These are phyloP conservation scores for Zancudomyces culisetae DNA, from an alignment of 371 early-diverging fungal genomes.

Conservation along the genomic window DNA sequence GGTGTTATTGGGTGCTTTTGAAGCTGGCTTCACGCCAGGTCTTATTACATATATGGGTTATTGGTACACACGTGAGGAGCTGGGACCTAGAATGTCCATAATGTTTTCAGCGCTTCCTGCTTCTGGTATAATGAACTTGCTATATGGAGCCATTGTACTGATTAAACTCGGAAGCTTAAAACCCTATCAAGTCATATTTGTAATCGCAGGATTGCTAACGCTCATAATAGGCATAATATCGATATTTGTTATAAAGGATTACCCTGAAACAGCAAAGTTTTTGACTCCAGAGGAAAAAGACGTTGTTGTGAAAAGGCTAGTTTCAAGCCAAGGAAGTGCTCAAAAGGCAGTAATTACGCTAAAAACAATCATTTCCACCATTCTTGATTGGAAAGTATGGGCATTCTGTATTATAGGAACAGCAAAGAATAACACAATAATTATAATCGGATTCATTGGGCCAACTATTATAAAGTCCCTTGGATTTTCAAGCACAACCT, in stretches of 20 bases:
- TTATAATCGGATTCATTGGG: not conserved
- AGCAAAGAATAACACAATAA: not conserved
- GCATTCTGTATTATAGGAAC: not conserved
- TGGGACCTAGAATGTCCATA: conserved; percentile 15
- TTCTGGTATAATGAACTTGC: conserved; percentile 41
- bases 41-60: conserved; percentile 28
- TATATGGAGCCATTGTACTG: conserved; percentile 24
- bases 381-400: conserved; percentile 2
- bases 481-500: too few relatives aligned
- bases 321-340: conserved; percentile 7
- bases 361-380: not conserved
- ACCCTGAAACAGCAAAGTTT: conserved; percentile 14
- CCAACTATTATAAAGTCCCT: not conserved
- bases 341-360: not conserved
- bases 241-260: conserved; percentile 8
- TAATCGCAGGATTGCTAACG: conserved; percentile 27
- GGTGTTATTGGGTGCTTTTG: conserved; percentile 27
- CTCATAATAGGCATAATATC: conserved; percentile 16
- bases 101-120: conserved; percentile 30
- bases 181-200: conserved; percentile 41
- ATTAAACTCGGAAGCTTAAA: conserved; percentile 9
- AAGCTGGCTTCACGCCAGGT: conserved; percentile 39
- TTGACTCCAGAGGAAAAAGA: conserved; percentile 11
- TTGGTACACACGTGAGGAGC: conserved; percentile 28
- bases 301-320: conserved; percentile 6